Conservation (phyloP, 768 basidiomycete genomes). For the Termitomyces sp. region DNA sequence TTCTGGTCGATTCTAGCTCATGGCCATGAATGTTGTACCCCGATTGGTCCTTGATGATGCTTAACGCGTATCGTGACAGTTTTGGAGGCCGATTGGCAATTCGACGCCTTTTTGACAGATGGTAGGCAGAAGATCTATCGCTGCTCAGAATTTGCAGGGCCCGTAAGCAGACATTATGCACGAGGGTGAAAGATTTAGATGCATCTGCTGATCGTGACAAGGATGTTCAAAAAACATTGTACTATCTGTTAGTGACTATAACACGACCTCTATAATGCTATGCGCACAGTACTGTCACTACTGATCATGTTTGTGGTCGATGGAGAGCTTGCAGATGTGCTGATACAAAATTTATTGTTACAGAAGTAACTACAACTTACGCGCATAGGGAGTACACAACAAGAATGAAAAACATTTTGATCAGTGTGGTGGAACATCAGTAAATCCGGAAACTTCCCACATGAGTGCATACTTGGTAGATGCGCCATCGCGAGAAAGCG, state of each 20-base stretch:
- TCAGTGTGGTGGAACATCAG: too few species aligned
- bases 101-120: neutral
- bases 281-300: too few species aligned
- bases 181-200: conserved; percentile 3
- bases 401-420: too few species aligned
- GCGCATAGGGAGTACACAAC: too few species aligned
- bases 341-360: too few species aligned
- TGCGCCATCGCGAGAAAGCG: too few species aligned
- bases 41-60: conserved; percentile 84
- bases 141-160: neutral
- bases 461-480: too few species aligned
- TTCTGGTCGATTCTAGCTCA: conserved; percentile 45
- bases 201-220: conserved; percentile 6
- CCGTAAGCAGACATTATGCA: neutral
- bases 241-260: neutral
- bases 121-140: conserved; percentile 3
- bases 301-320: neutral
- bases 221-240: conserved; percentile 1
- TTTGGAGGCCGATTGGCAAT: neutral
- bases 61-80: conserved; percentile 15
- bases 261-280: neutral
- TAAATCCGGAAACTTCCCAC: too few species aligned
- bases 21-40: conserved; percentile 97
- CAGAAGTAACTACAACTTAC: too few species aligned
- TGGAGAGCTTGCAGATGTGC: neutral